Base-by-base conservation (phyloP, 2,329 filamentous ascomycete genomes). In the Sclerotinia nivalis region DNA sequence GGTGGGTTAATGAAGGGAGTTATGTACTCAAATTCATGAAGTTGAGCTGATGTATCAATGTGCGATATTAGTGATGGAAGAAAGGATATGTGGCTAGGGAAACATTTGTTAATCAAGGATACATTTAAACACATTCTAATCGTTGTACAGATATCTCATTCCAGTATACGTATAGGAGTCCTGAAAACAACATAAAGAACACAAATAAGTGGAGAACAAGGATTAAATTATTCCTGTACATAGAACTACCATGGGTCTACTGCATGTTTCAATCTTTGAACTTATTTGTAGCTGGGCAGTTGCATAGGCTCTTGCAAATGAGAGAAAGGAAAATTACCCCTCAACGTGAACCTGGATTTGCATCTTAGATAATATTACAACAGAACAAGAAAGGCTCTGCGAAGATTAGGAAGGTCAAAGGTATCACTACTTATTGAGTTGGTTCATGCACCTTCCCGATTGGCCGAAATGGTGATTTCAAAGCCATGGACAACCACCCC, bases 381-480 rank as follows among this genome's bases (percentile, higher is more conserved):
- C 5, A 66, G 50, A 45, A 58, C 6, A 45, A 37, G 22, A 45
- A 34, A 45, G 64, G 12, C 4, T n/a, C 34, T 66, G 31, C 22
- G 13, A 37, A n/a, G 7, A 22, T 49, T 25, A 20, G 31, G 18
- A 61, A 20, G 20, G 1, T 50, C 13, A 50, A 49, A 50, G 28
- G 15, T 18, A 50, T 37, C 60, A 50, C 6, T 49, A 13, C 43
- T 49, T 34, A 28, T 13, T 40, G 25, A 62, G 25, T 52, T 25
- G 47, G 34, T 31, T 50, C 20, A 61, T 59, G 55, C 22, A 52
- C 12, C 22, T 68, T 62, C 34, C 55, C 56, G 66, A 60, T 47
- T 28, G 20, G 15, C 22, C 15, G 7, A 25, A 31, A 34, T 31
- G 50, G 56, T 12, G n/a, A 49, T 20, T 34, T 12, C 61, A 65